These are phyloP conservation scores for Lactifluus pinguis DNA, from an alignment of 768 basidiomycete genomes.

Conservation along the genomic window DNA sequence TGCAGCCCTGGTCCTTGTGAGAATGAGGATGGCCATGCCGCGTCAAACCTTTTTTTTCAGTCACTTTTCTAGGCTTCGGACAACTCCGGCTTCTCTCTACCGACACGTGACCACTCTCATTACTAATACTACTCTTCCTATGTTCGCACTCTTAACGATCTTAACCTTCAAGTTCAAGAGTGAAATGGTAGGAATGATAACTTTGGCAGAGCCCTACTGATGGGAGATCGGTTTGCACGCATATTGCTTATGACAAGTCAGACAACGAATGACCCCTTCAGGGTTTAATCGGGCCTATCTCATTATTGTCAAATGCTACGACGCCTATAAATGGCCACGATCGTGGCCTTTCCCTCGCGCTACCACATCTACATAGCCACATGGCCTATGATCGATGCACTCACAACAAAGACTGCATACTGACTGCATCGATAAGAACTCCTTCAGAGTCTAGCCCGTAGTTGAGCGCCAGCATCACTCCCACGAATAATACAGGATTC, in stretches of 20 bases:
- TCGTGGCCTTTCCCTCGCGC: neutral
- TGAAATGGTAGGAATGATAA: neutral
- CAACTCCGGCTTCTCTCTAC: neutral
- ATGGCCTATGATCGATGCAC: neutral
- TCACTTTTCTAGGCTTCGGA: neutral
- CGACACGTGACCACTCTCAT: neutral
- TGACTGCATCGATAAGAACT: neutral
- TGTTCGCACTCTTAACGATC: no score
- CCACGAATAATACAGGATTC: neutral
- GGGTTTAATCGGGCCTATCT: neutral
- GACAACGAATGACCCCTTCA: constrained; percentile 16
- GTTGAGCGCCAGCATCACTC: neutral
- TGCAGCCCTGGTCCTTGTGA: neutral
- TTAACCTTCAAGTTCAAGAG: no score
- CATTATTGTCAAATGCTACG: neutral
- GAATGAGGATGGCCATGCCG: neutral
- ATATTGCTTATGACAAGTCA: neutral
- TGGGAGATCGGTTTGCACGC: neutral
- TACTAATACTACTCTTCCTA: no score
- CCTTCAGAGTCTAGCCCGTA: constrained; percentile 1
- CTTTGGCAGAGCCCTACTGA: neutral
- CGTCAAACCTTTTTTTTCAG: no score
- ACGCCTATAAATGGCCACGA: no score
- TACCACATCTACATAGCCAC: neutral
- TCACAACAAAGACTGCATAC: neutral